Conservation (phyloP, 208 protist species). For the Wallacemonas sp. region DNA sequence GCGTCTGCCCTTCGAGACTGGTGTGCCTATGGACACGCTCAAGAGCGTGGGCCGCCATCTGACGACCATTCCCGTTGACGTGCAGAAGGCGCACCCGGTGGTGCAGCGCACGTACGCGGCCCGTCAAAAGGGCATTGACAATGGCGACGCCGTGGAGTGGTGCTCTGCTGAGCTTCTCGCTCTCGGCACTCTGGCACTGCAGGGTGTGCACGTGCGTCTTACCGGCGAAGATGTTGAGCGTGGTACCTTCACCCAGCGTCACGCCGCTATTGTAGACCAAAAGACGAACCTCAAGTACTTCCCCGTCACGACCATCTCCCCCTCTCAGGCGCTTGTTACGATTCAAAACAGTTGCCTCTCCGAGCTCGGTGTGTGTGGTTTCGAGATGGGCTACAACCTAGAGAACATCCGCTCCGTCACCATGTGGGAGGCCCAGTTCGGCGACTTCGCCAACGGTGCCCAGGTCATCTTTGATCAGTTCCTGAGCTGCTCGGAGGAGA, state of each 20-base stretch:
- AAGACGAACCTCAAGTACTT: conserved; percentile 90
- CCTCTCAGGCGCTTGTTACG: conserved; percentile 84
- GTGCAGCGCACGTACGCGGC: conserved; percentile 89
- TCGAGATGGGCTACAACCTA: conserved; percentile 96
- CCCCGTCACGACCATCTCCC: conserved; percentile 66
- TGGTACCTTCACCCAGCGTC: conserved; percentile 98
- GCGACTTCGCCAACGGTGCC: conserved; percentile 99
- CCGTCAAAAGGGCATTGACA: conserved; percentile 86
- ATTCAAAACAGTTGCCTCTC: conserved; percentile 96
- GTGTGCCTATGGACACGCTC: conserved; percentile 65
- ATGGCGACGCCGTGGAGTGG: conserved; percentile 92
- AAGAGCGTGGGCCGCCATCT: conserved; percentile 74
- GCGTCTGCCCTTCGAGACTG: conserved; percentile 61
- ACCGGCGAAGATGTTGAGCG: conserved; percentile 98
- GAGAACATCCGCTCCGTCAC: conserved; percentile 95
- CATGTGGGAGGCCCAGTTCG: conserved; percentile 99
- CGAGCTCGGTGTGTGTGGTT: conserved; percentile 97
- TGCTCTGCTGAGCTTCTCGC: conserved; percentile 95
- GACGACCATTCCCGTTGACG: conserved; percentile 79
- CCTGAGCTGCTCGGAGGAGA: conserved; percentile 92
- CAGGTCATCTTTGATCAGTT: conserved; percentile 99
- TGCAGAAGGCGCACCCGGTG: conserved; percentile 89
- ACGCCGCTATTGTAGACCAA: conserved; percentile 95
- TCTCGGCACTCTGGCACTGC: conserved; percentile 91
- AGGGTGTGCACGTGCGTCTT: conserved; percentile 94